Percentiles rank a stretch among this genome's conserved stretches.
These are phyloP conservation scores for Epichloe aotearoae DNA, from an alignment of 2,329 filamentous ascomycete species.

Conservation along the genomic window DNA sequence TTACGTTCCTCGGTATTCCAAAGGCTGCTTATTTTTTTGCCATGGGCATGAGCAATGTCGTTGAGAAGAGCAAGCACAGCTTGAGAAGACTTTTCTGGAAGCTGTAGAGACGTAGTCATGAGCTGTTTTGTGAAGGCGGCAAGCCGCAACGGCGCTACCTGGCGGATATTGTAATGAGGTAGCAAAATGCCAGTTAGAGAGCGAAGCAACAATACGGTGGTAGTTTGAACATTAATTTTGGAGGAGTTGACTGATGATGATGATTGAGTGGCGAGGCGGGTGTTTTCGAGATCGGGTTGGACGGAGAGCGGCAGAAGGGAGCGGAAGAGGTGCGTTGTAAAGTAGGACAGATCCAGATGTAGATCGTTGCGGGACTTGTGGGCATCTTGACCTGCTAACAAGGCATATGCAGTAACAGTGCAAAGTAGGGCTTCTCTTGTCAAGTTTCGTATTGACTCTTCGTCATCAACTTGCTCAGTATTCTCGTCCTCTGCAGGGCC, in stretches of 20 bases:
- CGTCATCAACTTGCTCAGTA: conserved; percentile 29
- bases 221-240: conserved; percentile 90
- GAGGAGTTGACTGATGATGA: conserved; percentile 26
- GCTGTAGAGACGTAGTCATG: conserved; percentile 65
- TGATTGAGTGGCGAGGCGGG: conserved; percentile 27
- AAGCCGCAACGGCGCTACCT: conserved; percentile 70
- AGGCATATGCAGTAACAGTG: conserved; percentile 91
- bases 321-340: conserved; percentile 86
- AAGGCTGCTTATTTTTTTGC: conserved; percentile 66
- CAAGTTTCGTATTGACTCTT: conserved; percentile 48
- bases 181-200: conserved; percentile 73
- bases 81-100: conserved; percentile 79
- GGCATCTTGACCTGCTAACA: conserved; percentile 86
- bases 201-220: conserved; percentile 79
- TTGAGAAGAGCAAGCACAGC: conserved; percentile 67
- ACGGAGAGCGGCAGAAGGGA: conserved; percentile 66
- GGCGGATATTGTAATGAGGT: conserved; percentile 57
- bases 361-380: conserved; percentile 70
- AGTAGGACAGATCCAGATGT: conserved; percentile 86
- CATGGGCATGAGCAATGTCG: conserved; percentile 69
- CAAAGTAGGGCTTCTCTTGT: conserved; percentile 84
- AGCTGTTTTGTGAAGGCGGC: conserved; percentile 90
- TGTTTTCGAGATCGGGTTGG: conserved; percentile 76
- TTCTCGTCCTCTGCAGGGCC: conserved; percentile 28
- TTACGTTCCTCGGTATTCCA: conserved; percentile 93